Percentiles rank a stretch among this genome's conserved stretches.
phyloP scores from a whole-genome alignment of 2,329 filamentous ascomycete species.

The Pseudogymnoascus pannorum region DNA sequence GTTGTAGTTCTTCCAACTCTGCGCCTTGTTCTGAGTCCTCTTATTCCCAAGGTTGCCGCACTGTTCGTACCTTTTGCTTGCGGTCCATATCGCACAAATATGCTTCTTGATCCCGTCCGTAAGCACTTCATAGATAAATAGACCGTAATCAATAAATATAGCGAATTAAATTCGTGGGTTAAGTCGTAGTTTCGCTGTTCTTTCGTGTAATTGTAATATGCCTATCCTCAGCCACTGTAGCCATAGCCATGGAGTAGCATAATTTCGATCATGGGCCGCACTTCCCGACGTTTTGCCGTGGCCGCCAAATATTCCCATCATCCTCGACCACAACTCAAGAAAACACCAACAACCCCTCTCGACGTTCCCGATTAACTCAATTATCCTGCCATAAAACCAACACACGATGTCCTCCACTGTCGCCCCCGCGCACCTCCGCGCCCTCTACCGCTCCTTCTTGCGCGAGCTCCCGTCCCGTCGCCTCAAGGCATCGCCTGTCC shows the following conservation, averaged over 20 bases:
- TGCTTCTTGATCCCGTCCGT: neutral
- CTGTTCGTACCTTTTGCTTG: neutral
- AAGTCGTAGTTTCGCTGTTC: neutral
- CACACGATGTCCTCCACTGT: constrained; percentile 1
- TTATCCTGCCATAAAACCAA: neutral
- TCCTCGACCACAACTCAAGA: neutral
- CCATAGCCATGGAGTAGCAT: neutral
- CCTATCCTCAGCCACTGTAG: neutral
- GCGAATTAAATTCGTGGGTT: neutral
- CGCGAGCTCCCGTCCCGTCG: constrained; percentile 76
- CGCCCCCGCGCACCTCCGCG: constrained; percentile 49
- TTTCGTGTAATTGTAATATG: neutral
- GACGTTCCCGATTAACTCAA: neutral
- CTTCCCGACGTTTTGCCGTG: constrained; percentile 1
- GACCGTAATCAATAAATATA: neutral
- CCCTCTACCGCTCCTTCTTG: constrained; percentile 80
- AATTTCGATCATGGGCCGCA: neutral
- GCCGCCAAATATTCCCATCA: neutral
- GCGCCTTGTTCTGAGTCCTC: constrained; percentile 6
- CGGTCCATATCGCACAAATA: neutral
- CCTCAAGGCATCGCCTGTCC: constrained; percentile 55
- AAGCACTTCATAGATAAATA: neutral
- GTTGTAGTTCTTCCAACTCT: neutral
- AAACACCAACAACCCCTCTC: neutral
- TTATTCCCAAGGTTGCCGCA: neutral